Evolutionary conservation across 805 yeast genomes (phyloP), one percentile per base, ranked within the genome.

Genomic region (Wickerhamiella occidentalis): DNA sequence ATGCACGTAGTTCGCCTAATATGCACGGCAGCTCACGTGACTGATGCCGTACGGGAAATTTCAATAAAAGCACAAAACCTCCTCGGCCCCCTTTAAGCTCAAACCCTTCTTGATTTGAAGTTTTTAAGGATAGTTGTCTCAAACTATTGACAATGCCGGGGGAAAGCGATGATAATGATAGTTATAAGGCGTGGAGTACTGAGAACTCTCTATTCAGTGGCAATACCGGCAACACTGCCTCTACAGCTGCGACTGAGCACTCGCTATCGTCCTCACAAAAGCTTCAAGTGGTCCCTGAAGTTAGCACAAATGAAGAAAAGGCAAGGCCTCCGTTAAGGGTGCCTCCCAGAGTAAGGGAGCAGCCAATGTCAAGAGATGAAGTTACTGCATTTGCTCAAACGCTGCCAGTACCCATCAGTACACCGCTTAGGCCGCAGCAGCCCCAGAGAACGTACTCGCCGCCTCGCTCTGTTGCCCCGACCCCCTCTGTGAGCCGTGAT

Each of bases 181-280:
- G 47, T 40, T 13, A 35, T 6, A 25, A 40, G n/a, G 47, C 47
- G 5, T 45, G 47, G 47, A 45, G 47, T 21, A n/a, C 19, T 8
- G 4, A 35, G 6, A 45, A 45, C 33, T 45, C 47, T 22, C 35
- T 45, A 12, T 45, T 45, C 23, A 45, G 47, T 17, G 33, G 28
- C 13, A 18, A 8, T 4, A 43, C 22, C 19, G 29, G 35, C 30
- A 37, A 29, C 35, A 45, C 47, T n/a, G 41, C 47, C 13, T 37
- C 41, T 5, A 45, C 47, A 6, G n/a, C 13, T 12, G 44, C 44
- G 4, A 23, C 44, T 9, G 30, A 33, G 19, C 19, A 33, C 38
- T 33, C 44, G 4, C 15, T 4, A 21, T 22, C 30, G 26, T 17
- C 21, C 9, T n/a, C n/a, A n/a, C 23, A 25, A 40, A 22, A 23